Conservation (phyloP, 768 basidiomycete genomes). For the Phylloporus scabripes region DNA sequence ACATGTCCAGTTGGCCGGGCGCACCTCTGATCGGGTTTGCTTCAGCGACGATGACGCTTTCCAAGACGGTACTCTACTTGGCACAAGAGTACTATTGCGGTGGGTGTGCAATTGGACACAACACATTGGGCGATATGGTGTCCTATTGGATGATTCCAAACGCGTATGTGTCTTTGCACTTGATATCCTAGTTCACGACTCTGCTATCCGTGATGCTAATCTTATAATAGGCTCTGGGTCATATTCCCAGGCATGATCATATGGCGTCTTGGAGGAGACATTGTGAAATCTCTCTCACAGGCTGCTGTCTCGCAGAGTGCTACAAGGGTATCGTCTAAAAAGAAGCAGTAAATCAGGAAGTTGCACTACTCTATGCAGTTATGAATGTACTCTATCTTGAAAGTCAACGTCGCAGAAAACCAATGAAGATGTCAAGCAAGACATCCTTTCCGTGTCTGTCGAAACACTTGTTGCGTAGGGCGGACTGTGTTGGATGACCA, state of each 20-base stretch:
- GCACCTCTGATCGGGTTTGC: slow-evolving; percentile 74
- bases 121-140: slow-evolving; percentile 44
- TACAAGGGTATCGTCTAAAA: slow-evolving; percentile 28
- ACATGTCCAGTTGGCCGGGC: slow-evolving; percentile 52
- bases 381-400: not conserved
- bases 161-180: slow-evolving; percentile 47
- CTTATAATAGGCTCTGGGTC: slow-evolving; percentile 60
- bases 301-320: slow-evolving; percentile 19
- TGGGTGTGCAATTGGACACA: slow-evolving; percentile 73
- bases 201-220: not conserved
- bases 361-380: too few relatives aligned
- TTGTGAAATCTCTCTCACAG: slow-evolving; percentile 39
- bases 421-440: too few relatives aligned
- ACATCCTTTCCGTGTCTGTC: too few relatives aligned
- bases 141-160: slow-evolving; percentile 68
- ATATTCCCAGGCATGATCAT: slow-evolving; percentile 62
- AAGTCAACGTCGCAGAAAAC: too few relatives aligned
- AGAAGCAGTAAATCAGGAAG: slow-evolving; percentile 18
- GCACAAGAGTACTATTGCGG: slow-evolving; percentile 74
- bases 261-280: slow-evolving; percentile 56
- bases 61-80: slow-evolving; percentile 81
- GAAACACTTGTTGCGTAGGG: not conserved
- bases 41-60: slow-evolving; percentile 71
- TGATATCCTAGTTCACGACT: too few relatives aligned
- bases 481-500: not conserved